These are phyloP conservation scores for Steccherinum ochraceum DNA, from an alignment of 768 basidiomycete species.

Conservation along the genomic window DNA sequence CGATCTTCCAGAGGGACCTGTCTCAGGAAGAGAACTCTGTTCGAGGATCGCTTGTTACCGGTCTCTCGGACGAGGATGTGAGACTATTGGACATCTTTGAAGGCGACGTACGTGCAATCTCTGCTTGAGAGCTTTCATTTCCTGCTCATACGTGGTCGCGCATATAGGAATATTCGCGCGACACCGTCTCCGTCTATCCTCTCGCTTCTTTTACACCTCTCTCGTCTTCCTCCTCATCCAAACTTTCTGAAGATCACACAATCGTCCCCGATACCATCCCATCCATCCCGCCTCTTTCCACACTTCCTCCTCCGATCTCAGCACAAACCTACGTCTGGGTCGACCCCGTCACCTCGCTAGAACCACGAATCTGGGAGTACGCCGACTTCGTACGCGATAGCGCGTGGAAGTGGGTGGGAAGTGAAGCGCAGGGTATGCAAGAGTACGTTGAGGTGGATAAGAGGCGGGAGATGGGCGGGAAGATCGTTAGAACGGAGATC, in stretches of 20 bases:
- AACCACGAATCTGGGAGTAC: constrained; percentile 70
- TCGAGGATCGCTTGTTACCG: constrained; percentile 71
- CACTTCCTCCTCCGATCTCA: constrained; percentile 31
- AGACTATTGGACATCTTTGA: constrained; percentile 75
- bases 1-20: constrained; percentile 33
- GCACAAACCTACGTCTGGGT: constrained; percentile 74
- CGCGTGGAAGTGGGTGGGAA: constrained; percentile 73
- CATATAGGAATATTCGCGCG: constrained; percentile 65
- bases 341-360: constrained; percentile 34
- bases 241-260: constrained; percentile 20
- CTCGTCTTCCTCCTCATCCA: constrained; percentile 23
- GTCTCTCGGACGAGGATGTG: constrained; percentile 62
- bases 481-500: constrained; percentile 19
- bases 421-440: constrained; percentile 28
- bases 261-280: constrained; percentile 35
- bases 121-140: not conserved
- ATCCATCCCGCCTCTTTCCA: constrained; percentile 30
- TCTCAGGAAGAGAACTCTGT: constrained; percentile 59
- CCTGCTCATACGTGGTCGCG: not conserved
- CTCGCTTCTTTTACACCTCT: constrained; percentile 36
- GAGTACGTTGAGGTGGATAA: constrained; percentile 52
- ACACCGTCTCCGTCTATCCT: constrained; percentile 47
- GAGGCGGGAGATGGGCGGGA: constrained; percentile 33
- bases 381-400: constrained; percentile 73
- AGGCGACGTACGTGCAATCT: constrained; percentile 48